Evolutionary conservation across 1,139 yeast species (phyloP), one percentile per base, ranked within the genome.

Genomic region (Candida sojae): DNA sequence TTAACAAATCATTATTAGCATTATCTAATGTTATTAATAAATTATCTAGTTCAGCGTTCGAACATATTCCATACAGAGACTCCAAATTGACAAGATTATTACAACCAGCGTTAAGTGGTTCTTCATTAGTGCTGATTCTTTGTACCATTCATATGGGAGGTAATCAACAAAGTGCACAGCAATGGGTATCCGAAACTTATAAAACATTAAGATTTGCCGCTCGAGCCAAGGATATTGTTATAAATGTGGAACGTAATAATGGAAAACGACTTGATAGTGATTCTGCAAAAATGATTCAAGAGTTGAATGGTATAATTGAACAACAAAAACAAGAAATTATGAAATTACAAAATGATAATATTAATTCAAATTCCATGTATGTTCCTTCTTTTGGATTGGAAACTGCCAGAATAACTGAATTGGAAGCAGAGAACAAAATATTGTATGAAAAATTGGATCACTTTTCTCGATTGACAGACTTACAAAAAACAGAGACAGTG

Each of bases 151-250:
- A 85, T 59, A 72, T 88, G 53, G 82, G 86, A 2, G 62, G 74
- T 5, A 56, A 60, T 8, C 47, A 53, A 8, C 44, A 45, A 21
- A 71, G 62, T 49, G 75, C 75, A 17, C 45, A 44, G 9, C 76
- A 70, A 41, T 79, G 86, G 3, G 71, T 80, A 12, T 79, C 89
- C 0, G 98, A 93, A 62, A 90, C 98, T 0, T 76, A 86, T 44
- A 90, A 90, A 60, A 92, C 98, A 0, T 73, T 93, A 33, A 71
- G 98, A 48, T 93, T 92, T 71, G 98, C 97, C 0, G 90, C 96
- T 0, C 75, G 97, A 51, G 98, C 98, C 0, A 92, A 91, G 60
- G 91, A 91, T 63, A 84, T 91, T 45, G 77, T 83, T 9, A 79
- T 91, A 54, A 79, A 76, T 48, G 96, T 89, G 6, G 80, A 79